Conservation (phyloP, 179 eudicot species). For the Beta corolliflora region DNA sequence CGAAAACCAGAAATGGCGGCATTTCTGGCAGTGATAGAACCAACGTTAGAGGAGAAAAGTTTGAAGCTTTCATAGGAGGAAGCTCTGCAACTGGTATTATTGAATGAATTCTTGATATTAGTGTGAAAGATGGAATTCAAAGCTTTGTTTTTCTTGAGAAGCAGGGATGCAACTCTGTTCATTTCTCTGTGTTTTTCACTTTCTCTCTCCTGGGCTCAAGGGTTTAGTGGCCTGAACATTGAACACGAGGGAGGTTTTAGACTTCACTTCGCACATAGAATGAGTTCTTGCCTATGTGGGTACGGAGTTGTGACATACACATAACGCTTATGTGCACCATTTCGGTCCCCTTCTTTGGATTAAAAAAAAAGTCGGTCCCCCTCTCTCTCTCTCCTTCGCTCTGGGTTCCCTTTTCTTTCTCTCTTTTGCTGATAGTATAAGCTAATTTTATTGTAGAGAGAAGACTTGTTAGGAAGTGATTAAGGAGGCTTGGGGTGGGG, state of each 20-base stretch:
- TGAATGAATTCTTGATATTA: conserved; percentile 20
- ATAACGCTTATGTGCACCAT: too few relatives aligned
- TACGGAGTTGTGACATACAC: too few relatives aligned
- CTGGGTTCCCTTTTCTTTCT: too few relatives aligned
- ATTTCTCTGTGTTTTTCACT: conserved; percentile 12
- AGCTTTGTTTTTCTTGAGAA: conserved; percentile 42
- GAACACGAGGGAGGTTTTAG: conserved; percentile 16
- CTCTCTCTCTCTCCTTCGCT: neutral
- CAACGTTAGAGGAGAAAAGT: conserved; percentile 35
- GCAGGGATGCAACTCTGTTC: conserved; percentile 50
- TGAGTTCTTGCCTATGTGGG: too few relatives aligned
- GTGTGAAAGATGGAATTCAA: conserved; percentile 23
- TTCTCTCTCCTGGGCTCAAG: neutral
- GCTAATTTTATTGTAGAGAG: too few relatives aligned
- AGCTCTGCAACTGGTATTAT: conserved; percentile 19
- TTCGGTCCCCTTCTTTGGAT: neutral
- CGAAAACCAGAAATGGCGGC: conserved; percentile 39
- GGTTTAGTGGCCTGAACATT: conserved; percentile 15
- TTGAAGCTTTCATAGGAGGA: conserved; percentile 33
- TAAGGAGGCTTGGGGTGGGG: too few relatives aligned
- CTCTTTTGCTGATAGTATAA: too few relatives aligned
- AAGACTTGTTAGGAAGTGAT: too few relatives aligned
- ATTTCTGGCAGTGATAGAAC: conserved; percentile 37
- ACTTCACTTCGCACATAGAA: neutral
- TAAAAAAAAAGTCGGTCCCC: neutral